phyloP scores from a whole-genome alignment of 257 asterid species.

The Ilex aquifolium region DNA sequence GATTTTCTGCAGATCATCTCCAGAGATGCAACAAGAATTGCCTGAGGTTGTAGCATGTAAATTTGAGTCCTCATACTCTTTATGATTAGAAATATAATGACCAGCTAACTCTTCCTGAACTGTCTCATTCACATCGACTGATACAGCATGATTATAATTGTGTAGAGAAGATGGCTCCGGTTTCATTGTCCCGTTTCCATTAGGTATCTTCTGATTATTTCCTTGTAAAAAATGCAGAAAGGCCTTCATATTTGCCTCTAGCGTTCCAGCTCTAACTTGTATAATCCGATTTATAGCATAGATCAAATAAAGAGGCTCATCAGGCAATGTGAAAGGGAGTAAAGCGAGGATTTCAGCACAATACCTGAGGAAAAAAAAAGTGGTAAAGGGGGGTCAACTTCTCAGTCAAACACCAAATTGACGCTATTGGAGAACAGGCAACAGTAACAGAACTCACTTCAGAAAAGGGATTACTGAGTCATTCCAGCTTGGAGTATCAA shows the following conservation, averaged over 20 bases:
- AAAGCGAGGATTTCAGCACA: slow-evolving; percentile 89
- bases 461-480: slow-evolving; percentile 61
- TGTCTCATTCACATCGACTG: slow-evolving; percentile 25
- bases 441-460: slow-evolving; percentile 41
- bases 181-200: slow-evolving; percentile 40
- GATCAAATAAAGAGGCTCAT: slow-evolving; percentile 94
- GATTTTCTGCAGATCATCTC: slow-evolving; percentile 52
- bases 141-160: slow-evolving; percentile 21
- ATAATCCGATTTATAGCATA: slow-evolving; percentile 79
- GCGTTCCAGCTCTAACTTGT: slow-evolving; percentile 86
- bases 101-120: slow-evolving; percentile 36
- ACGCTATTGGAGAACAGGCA: neutral
- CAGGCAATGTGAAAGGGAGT: slow-evolving; percentile 82
- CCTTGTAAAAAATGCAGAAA: slow-evolving; percentile 57
- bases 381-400: too few species aligned
- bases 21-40: slow-evolving; percentile 36
- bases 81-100: slow-evolving; percentile 28
- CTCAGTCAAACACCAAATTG: too few species aligned
- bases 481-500: slow-evolving; percentile 70
- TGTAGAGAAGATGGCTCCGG: slow-evolving; percentile 24
- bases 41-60: slow-evolving; percentile 23
- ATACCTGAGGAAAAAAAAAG: slow-evolving; percentile 53
- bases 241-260: slow-evolving; percentile 87
- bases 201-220: slow-evolving; percentile 22
- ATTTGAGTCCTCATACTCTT: slow-evolving; percentile 31